Base-by-base conservation (phyloP, 148 eudicot species). In the Nepenthes mirabilis region DNA sequence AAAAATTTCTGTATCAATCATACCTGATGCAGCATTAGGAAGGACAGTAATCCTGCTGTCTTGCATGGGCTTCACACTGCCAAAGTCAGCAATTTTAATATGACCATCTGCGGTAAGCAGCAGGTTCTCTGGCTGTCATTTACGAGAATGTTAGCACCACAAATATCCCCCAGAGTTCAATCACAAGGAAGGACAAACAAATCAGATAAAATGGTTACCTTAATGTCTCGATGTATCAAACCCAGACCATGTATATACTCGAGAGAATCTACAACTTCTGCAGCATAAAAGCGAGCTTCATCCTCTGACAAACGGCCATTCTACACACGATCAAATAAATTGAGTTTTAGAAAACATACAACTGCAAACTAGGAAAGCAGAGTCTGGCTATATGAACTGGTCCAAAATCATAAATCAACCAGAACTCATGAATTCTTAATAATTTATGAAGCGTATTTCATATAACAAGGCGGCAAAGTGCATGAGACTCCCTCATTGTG, bases 51-150 rank as follows among this genome's bases (percentile, higher is more conserved):
- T 84, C 48, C 70, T 79, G 69, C 97, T 93, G 72, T 80, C 99
- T 69, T 86, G 83, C 99, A 93, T 84, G 65, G 99, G 95, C 84
- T 93, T 93, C 60, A 93, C 97, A 52, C 99, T 93, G 51, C 99
- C 99, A 68, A 93, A 93, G 70, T 93, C 99, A 36, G 97, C 99
- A 74, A 93, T 79, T 73, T 93, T 93, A 62, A 93, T 93, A 75
- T 89, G 99, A 34, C 99, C 99, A 69, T 89, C 97, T 62, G 89
- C 58, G 65, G 82, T 84, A 70, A 93, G 99, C 62, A 93, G 77
- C 74, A 93, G 72, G 77, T 93, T 93, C 81, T 93, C 99, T 57
- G 99, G 99, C 99, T 93, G 97, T 65, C 75, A 72, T 60, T 68
- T 32, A 68, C 53, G 43, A 67, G 37, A 59, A 37, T 36, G 14